Percentiles rank a stretch among this genome's conserved stretches.
These are phyloP conservation scores for Purshia tridentata DNA, from an alignment of 306 rosid species.

Conservation along the genomic window DNA sequence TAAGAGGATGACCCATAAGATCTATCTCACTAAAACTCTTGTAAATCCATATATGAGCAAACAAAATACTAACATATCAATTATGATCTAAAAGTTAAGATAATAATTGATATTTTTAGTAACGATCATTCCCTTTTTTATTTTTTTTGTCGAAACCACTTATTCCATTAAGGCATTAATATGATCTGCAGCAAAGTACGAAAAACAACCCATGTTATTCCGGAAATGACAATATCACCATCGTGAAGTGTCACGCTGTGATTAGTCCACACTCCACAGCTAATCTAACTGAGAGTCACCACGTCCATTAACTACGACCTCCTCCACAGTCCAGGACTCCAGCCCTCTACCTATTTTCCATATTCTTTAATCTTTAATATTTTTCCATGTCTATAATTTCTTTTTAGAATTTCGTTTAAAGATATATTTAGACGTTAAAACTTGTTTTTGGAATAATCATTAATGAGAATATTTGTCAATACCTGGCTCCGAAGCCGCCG, in stretches of 20 bases:
- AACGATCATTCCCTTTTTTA: no score
- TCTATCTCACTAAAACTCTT: no score
- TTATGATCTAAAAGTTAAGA: no score
- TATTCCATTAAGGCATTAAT: background rate
- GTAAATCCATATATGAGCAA: no score
- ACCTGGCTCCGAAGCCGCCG: conserved; percentile 69
- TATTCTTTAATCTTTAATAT: background rate
- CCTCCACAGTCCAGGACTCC: background rate
- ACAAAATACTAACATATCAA: no score
- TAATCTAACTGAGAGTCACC: background rate
- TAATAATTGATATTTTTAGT: no score
- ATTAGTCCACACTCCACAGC: background rate
- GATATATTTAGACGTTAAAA: background rate
- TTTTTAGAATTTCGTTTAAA: background rate
- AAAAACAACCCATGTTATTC: background rate
- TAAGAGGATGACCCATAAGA: no score
- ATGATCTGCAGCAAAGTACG: background rate
- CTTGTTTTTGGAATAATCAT: background rate
- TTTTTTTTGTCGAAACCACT: no score
- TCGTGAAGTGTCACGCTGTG: background rate
- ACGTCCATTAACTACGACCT: background rate
- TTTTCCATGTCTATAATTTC: background rate
- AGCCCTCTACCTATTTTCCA: background rate
- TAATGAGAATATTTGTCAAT: conserved; percentile 3
- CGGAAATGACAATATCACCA: background rate